Conservation (phyloP, 169 alveolate genomes). For the Plasmodium sp. region DNA sequence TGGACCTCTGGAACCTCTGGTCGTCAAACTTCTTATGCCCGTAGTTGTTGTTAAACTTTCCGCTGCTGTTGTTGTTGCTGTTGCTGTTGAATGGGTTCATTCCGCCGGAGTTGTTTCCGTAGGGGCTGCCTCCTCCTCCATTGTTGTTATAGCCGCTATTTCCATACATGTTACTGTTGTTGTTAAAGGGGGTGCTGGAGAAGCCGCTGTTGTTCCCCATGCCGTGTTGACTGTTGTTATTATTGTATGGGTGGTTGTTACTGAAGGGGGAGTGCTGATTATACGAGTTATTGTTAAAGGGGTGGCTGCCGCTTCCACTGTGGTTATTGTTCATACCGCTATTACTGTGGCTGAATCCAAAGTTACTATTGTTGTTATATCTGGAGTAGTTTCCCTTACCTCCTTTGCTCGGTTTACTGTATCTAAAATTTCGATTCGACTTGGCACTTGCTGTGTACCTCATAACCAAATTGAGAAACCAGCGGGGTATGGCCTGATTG, state of each 20-base stretch:
- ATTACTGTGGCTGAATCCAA: slow-evolving; percentile 11
- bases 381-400: slow-evolving; percentile 11
- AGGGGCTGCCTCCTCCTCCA: not conserved
- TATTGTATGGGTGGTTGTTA: not conserved
- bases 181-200: slow-evolving; percentile 17
- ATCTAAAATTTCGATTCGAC: slow-evolving; percentile 43
- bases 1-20: slow-evolving; percentile 17
- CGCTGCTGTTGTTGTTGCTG: not conserved
- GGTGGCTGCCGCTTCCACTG: slow-evolving; percentile 3
- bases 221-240: not conserved
- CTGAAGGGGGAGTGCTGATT: slow-evolving; percentile 9
- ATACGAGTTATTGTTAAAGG: slow-evolving; percentile 34
- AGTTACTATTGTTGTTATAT: slow-evolving; percentile 7
- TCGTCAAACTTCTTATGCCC: slow-evolving; percentile 24
- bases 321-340: not conserved
- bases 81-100: slow-evolving; percentile 16
- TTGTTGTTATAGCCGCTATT: not conserved
- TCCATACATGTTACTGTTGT: slow-evolving; percentile 24
- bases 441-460: slow-evolving; percentile 69
- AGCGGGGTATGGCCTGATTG: slow-evolving; percentile 83
- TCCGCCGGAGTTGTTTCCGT: not conserved
- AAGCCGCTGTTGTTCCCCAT: not conserved
- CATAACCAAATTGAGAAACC: slow-evolving; percentile 84
- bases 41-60: slow-evolving; percentile 24
- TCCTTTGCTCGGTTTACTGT: slow-evolving; percentile 6